Evolutionary conservation across 306 rosid genomes (phyloP), one percentile per base, ranked within the genome.

Genomic region (Prinsepia uniflora): DNA sequence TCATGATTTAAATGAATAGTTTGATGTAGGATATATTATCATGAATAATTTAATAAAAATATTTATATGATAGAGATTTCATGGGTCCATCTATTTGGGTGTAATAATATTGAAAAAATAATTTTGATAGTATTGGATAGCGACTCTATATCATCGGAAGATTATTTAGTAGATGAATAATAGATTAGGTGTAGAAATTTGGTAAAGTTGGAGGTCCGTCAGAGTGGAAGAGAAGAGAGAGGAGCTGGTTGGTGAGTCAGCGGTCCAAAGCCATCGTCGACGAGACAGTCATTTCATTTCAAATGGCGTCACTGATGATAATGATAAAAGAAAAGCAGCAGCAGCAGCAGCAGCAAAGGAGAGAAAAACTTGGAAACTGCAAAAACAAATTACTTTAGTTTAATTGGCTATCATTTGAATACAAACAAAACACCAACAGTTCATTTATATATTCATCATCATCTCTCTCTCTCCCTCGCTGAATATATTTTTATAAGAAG

Each of bases 331-430:
- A 12, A 1, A 15, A 30, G 36, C 36, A 24, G 30, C 30, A 24
- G 30, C 30, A 30, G 36, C 36, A 24, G 30, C 30, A 24, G 30
- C 30, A 24, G 30, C 1, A 30, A 30, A 30, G 36, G 36, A 30
- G 36, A 30, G 36, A 24, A 67, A 19, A 20, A 66, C 63, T 83
- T n/a, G 78, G 83, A 78, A 86, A 82, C 78, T 71, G 81, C 68
- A 65, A 45, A 66, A 47, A 18, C 4, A 63, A 14, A 4, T 24
- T 30, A 30, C 36, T 34, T 30, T 17, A 63, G 48, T 43, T 65
- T 75, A 78, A 68, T 78, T 61, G 73, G 75, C 63, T 53, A 67
- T 47, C 60, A 75, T 79, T 78, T 75, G 71, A 50, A 70, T 63
- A 75, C 60, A 40, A 79, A 74, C 63, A 71, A 74, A 82, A 66